Conservation (phyloP, 208 protist species). For the Crithidia expoeki region DNA sequence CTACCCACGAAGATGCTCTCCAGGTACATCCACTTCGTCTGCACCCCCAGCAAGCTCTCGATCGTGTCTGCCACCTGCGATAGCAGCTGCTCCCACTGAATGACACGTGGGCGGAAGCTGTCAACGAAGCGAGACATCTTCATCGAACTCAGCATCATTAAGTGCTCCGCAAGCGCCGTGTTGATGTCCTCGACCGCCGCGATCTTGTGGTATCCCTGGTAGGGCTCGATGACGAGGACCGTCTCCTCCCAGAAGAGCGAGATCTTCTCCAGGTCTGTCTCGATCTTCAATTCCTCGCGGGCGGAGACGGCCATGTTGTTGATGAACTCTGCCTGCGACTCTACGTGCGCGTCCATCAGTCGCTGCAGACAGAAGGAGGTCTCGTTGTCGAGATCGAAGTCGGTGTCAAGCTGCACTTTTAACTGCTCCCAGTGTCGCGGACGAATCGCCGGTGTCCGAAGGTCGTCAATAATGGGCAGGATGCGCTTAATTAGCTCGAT, state of each 20-base stretch:
- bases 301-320: slow-evolving; percentile 92
- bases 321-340: slow-evolving; percentile 95
- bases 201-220: slow-evolving; percentile 94
- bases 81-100: slow-evolving; percentile 95
- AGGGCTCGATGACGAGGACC: slow-evolving; percentile 82
- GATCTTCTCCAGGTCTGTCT: slow-evolving; percentile 93
- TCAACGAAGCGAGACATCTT: slow-evolving; percentile 96
- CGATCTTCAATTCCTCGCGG: slow-evolving; percentile 95
- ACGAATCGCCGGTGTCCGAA: slow-evolving; percentile 95
- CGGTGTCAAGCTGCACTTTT: slow-evolving; percentile 90
- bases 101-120: slow-evolving; percentile 94
- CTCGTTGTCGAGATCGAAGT: slow-evolving; percentile 92
- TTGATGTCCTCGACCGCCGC: slow-evolving; percentile 94
- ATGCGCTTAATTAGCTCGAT: slow-evolving; percentile 96
- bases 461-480: slow-evolving; percentile 96
- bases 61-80: slow-evolving; percentile 95
- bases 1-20: slow-evolving; percentile 97
- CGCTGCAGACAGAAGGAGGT: slow-evolving; percentile 93
- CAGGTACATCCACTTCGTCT: slow-evolving; percentile 97
- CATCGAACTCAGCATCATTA: slow-evolving; percentile 93
- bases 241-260: slow-evolving; percentile 90
- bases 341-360: slow-evolving; percentile 94
- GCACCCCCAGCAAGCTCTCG: slow-evolving; percentile 91
- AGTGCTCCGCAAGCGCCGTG: slow-evolving; percentile 93
- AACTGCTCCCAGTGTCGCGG: slow-evolving; percentile 94